Conservation (phyloP, 1,284 basidiomycete species). For the Dichomitus squalens region DNA sequence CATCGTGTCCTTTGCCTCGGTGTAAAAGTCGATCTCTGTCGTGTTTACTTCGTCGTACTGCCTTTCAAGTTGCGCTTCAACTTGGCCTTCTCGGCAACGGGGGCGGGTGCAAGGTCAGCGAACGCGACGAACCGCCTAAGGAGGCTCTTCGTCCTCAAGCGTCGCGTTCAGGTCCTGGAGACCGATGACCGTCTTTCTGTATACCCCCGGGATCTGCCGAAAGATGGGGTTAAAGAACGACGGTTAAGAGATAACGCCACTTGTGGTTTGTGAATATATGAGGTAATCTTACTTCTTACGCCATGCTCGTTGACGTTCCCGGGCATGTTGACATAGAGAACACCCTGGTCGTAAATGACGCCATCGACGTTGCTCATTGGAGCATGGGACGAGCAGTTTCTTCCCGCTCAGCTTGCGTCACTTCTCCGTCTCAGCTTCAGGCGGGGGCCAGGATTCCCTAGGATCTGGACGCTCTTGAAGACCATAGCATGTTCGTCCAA, state of each 20-base stretch:
- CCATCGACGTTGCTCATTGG: conserved; percentile 99
- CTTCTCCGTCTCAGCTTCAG: conserved; percentile 92
- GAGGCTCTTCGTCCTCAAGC: conserved; percentile 83
- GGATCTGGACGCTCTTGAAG: conserved; percentile 74
- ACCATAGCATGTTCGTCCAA: no score
- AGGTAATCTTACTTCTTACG: conserved; percentile 51
- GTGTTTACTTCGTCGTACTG: conserved; percentile 92
- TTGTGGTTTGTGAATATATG: not conserved
- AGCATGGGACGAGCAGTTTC: conserved; percentile 89
- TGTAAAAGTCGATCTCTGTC: conserved; percentile 84
- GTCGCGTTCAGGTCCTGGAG: conserved; percentile 87
- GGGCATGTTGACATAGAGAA: conserved; percentile 96
- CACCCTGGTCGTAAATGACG: conserved; percentile 97
- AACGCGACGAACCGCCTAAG: conserved; percentile 80
- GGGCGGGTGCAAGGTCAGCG: conserved; percentile 45
- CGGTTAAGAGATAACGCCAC: not conserved
- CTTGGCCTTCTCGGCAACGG: conserved; percentile 88
- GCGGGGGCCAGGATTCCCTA: conserved; percentile 96
- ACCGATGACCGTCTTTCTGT: conserved; percentile 95
- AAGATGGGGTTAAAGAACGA: not conserved
- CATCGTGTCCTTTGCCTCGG: conserved; percentile 91
- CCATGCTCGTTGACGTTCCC: conserved; percentile 87
- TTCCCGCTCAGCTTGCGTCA: conserved; percentile 93
- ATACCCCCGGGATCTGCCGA: conserved; percentile 73
- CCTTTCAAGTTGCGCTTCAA: conserved; percentile 96